Base-by-base conservation (phyloP, 768 basidiomycete species). In the Tulasnella calospora region DNA sequence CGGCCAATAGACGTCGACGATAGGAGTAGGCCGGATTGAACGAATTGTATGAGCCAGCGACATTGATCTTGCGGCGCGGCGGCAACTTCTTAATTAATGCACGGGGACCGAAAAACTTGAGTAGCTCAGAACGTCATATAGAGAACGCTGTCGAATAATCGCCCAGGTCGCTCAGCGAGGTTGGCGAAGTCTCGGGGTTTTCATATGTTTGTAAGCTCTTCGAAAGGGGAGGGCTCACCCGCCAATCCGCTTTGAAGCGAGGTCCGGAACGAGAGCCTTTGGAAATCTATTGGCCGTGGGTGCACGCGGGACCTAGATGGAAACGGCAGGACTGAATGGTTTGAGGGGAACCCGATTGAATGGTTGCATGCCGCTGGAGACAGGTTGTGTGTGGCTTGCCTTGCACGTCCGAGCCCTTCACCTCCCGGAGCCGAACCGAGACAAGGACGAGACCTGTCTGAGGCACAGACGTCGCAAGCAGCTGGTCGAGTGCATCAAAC, bases 351-450 rank as follows among this genome's bases (percentile, higher is more conserved):
- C 5, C 30, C 61, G 27, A 67, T 30, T 67, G 61, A 67, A 67
- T 67, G 61, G 61, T 33, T 19, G 30, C 30, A n/a, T 57, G 55
- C n/a, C 23, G 30, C 55, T 57, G n/a, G 55, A 57, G n/a, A 57
- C 55, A 57, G 12, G 23, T 27, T 67, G 27, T 51, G 9, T 67
- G 61, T 67, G 61, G 61, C 61, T 67, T 67, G 61, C 0, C 30
- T 67, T 67, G 61, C 12, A 35, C 61, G 4, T 5, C 30, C 15
- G 10, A 67, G 61, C 23, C 61, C 61, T 67, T 27, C 61, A 27
- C 33, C 30, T 67, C 51, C 61, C 61, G 61, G 61, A 67, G 61
- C 61, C 61, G 61, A 67, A 23, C 30, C 61, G 61, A 67, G 61
- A 67, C 61, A 67, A 55, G 21, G 15, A 7, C 8, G 8, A 55